Base-by-base conservation (phyloP, 768 basidiomycete species). In the Trametes elegans region DNA sequence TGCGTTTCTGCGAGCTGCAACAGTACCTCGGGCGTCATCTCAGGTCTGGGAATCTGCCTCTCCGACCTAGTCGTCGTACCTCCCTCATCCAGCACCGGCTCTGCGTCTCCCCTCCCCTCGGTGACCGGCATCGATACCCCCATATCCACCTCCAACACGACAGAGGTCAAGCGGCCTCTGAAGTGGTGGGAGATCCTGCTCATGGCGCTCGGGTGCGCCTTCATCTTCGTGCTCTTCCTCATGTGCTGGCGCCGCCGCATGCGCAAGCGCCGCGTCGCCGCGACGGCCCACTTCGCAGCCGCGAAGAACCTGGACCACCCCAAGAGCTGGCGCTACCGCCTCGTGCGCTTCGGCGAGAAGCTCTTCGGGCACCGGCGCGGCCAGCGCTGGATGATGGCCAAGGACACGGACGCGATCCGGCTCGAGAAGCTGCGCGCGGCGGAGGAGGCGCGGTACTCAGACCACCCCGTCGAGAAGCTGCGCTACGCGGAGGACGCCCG, bases 131-230 rank as follows among this genome's bases (percentile, higher is more conserved):
- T 85, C 55, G 66, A 77, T 38, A 71, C 77, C n/a, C 85, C 87
- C 27, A 55, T 57, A 36, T 39, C 55, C 28, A 48, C 59, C 6
- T 28, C 49, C 28, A 60, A 50, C 5, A 59, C 53, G 47, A 69
- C 61, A 16, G 64, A 49, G 24, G 62, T 53, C 18, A 67, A 64
- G 19, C 74, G 72, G 24, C 62, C 74, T 21, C 72, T 91, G 8
- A 72, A 74, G 55, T 92, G 90, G 90, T 92, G 90, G 89, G 77
- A 93, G 72, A 90, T 92, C 61, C 73, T 92, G 52, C 79, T 92
- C 51, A 92, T 92, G 87, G 75, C 84, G 0, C 79, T 91, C 32
- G 88, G 90, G 9, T 87, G 86, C 65, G 84, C 85, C 14, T 88
- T 92, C 70, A 84, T 92, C 70, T 84, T 90, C 66, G 53, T 90